Percentiles rank a stretch among this genome's conserved stretches.
These are phyloP conservation scores for Collybiopsis luxurians DNA, from an alignment of 768 basidiomycete genomes.

Conservation along the genomic window DNA sequence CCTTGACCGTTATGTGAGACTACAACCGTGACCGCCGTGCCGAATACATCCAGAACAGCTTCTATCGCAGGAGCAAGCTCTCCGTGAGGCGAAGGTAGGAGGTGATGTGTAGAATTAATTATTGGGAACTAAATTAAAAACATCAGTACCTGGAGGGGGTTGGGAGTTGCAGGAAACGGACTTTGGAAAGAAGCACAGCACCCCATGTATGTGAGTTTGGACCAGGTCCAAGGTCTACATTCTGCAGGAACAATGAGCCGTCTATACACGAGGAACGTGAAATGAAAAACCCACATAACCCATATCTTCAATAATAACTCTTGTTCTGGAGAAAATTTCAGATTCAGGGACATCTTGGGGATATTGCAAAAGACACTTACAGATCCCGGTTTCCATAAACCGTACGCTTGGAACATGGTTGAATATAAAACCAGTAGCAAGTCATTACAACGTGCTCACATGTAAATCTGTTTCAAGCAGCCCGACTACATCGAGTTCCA, in stretches of 20 bases:
- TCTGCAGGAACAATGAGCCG: slow-evolving; percentile 36
- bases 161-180: slow-evolving; percentile 16
- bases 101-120: slow-evolving; percentile 79
- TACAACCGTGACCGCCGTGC: slow-evolving; percentile 76
- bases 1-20: slow-evolving; percentile 93
- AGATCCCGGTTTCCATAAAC: slow-evolving; percentile 86
- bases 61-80: slow-evolving; percentile 91
- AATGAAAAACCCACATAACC: slow-evolving; percentile 62
- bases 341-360: neutral
- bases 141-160: neutral
- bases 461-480: slow-evolving; percentile 84
- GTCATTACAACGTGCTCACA: slow-evolving; percentile 46
- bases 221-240: slow-evolving; percentile 87
- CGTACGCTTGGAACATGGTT: slow-evolving; percentile 42
- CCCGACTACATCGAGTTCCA: slow-evolving; percentile 84
- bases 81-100: slow-evolving; percentile 82
- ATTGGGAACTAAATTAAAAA: slow-evolving; percentile 68
- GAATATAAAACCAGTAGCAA: neutral
- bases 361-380: slow-evolving; percentile 31
- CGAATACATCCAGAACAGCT: slow-evolving; percentile 77
- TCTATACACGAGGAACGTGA: neutral
- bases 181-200: slow-evolving; percentile 78
- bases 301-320: slow-evolving; percentile 71
- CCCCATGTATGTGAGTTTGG: slow-evolving; percentile 92
- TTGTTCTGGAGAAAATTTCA: slow-evolving; percentile 51